These are phyloP conservation scores for Trichosporon ovoides DNA, from an alignment of 1,284 basidiomycete genomes.

Conservation along the genomic window DNA sequence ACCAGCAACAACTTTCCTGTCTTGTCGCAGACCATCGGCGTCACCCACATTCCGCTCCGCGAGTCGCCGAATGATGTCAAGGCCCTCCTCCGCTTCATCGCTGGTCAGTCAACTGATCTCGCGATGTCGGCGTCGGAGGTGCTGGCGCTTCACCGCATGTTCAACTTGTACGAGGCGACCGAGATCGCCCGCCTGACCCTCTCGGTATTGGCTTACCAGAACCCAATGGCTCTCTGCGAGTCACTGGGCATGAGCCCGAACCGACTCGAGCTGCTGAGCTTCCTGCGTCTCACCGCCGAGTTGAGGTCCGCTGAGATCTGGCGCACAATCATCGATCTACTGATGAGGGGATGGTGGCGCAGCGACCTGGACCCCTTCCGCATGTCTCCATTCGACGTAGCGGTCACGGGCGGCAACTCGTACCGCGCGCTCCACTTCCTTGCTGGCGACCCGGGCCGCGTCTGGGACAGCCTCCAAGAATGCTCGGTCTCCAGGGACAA, in stretches of 20 bases:
- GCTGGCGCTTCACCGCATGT: not conserved
- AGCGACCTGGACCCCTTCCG: not conserved
- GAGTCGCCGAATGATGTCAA: not conserved
- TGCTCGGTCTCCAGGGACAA: not conserved
- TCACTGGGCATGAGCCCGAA: not conserved
- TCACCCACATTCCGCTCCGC: not conserved
- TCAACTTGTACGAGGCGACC: not conserved
- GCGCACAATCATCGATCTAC: not conserved
- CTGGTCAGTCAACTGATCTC: not conserved
- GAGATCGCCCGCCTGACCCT: not conserved
- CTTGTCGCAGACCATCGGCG: not conserved
- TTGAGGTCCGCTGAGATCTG: not conserved
- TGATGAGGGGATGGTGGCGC: not conserved
- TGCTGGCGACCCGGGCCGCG: not conserved
- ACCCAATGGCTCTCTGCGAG: not conserved
- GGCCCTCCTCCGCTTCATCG: not conserved
- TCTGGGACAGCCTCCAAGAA: not conserved
- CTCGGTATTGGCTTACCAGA: not conserved
- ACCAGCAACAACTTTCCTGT: not conserved
- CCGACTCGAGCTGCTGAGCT: not conserved
- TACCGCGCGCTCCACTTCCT: not conserved
- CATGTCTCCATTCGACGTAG: not conserved
- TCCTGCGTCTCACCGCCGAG: not conserved
- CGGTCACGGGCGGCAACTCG: not conserved
- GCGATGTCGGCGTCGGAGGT: not conserved